Evolutionary conservation across 2,329 filamentous ascomycete genomes (phyloP).

Genomic region (Cyphellophora attinorum): DNA sequence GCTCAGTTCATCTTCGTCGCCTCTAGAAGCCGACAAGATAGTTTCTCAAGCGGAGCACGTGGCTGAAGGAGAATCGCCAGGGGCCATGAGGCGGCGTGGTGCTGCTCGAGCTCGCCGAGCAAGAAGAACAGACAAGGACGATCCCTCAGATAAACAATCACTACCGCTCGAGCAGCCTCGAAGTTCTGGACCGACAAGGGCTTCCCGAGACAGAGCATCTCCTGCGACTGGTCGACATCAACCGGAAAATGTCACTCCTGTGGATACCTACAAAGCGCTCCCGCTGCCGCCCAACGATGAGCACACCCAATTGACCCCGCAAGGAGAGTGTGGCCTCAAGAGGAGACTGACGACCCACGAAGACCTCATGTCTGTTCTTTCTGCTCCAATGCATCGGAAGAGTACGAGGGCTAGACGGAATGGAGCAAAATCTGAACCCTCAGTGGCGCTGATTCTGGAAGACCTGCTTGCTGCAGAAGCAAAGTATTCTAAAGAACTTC

Average conservation of each 20-base stretch:
- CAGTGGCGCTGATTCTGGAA: constrained; percentile 63
- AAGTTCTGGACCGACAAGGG: too few relatives aligned
- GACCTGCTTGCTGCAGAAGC: constrained; percentile 77
- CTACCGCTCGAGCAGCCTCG: too few relatives aligned
- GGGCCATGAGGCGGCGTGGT: constrained; percentile 20
- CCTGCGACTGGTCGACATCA: constrained; percentile 44
- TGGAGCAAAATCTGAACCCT: constrained; percentile 44
- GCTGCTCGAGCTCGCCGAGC: constrained; percentile 10
- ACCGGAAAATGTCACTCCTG: constrained; percentile 50
- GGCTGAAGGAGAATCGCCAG: constrained; percentile 15
- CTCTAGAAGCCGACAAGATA: too few relatives aligned
- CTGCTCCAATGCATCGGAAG: constrained; percentile 50
- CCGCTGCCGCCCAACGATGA: constrained; percentile 8
- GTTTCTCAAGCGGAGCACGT: too few relatives aligned
- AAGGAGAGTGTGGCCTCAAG: constrained; percentile 46
- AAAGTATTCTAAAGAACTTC: constrained; percentile 82
- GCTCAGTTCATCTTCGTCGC: too few relatives aligned
- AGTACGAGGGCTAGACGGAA: constrained; percentile 68
- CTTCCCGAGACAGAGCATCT: constrained; percentile 33
- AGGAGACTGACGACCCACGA: constrained; percentile 81
- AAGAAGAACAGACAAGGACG: too few relatives aligned
- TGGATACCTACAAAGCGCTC: constrained; percentile 30
- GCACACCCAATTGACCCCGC: constrained; percentile 22
- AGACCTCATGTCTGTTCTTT: constrained; percentile 87
- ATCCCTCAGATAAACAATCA: too few relatives aligned